Evolutionary conservation across 352 stramenopile genomes (phyloP).

Genomic region (Phytophthora colocasiae): DNA sequence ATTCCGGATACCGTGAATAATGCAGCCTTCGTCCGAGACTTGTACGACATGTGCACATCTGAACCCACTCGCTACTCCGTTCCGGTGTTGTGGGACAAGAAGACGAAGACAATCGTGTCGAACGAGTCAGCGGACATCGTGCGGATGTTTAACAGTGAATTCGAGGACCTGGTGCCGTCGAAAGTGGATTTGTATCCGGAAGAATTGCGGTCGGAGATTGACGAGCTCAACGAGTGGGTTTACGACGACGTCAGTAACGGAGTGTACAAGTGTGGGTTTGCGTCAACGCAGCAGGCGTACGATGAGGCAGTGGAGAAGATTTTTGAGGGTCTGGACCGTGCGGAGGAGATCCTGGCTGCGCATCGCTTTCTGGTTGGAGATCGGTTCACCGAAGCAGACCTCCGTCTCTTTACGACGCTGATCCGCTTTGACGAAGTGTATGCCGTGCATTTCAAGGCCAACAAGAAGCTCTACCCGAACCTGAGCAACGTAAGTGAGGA

Average conservation of each 20-base stretch:
- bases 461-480: slow-evolving; percentile 86
- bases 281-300: slow-evolving; percentile 76
- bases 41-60: slow-evolving; percentile 83
- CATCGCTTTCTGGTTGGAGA: slow-evolving; percentile 81
- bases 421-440: slow-evolving; percentile 97
- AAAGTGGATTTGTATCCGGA: slow-evolving; percentile 90
- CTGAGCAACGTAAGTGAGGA: slow-evolving; percentile 61
- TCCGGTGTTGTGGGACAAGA: slow-evolving; percentile 95
- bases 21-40: slow-evolving; percentile 78
- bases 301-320: slow-evolving; percentile 90
- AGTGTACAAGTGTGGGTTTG: slow-evolving; percentile 85
- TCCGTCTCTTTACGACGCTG: slow-evolving; percentile 93
- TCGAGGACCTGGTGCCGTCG: slow-evolving; percentile 82
- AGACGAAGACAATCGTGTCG: slow-evolving; percentile 94
- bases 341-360: slow-evolving; percentile 76
- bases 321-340: slow-evolving; percentile 82
- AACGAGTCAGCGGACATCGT: slow-evolving; percentile 97
- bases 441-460: slow-evolving; percentile 78
- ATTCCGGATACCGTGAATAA: slow-evolving; percentile 71
- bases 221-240: slow-evolving; percentile 92
- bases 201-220: slow-evolving; percentile 75
- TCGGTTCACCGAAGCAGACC: slow-evolving; percentile 82
- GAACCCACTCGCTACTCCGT: slow-evolving; percentile 91
- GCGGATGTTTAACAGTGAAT: slow-evolving; percentile 94
- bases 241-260: slow-evolving; percentile 93